A percentile compares a stretch with the other conserved stretches of the same genome.
These are phyloP conservation scores for Allium sativum DNA, from an alignment of 106 monocot species.

Conservation along the genomic window DNA sequence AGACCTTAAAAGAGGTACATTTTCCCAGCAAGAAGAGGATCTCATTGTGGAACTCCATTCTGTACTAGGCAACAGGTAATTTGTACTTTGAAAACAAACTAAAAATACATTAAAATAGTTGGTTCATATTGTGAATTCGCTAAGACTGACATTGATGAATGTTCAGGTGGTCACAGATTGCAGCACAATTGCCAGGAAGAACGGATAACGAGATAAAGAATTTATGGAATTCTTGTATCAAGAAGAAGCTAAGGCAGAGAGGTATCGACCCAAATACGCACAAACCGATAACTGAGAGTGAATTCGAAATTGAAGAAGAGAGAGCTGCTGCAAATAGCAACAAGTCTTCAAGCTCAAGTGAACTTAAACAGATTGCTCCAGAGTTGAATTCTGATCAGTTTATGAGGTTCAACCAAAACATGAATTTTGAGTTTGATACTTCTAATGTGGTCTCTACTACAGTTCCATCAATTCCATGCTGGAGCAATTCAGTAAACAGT, in stretches of 20 bases:
- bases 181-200: slow-evolving; percentile 69
- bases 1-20: slow-evolving; percentile 76
- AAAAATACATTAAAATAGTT: not conserved
- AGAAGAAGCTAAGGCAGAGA: slow-evolving; percentile 84
- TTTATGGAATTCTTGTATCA: slow-evolving; percentile 91
- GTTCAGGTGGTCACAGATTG: slow-evolving; percentile 92
- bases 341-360: not conserved
- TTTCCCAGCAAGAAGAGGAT: slow-evolving; percentile 79
- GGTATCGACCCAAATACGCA: slow-evolving; percentile 86
- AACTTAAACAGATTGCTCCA: not conserved
- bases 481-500: not conserved
- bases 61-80: slow-evolving; percentile 66
- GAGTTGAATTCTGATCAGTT: slow-evolving; percentile 19
- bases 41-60: slow-evolving; percentile 77
- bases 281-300: slow-evolving; percentile 28
- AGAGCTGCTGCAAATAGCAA: slow-evolving; percentile 4
- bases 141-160: not conserved
- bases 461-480: slow-evolving; percentile 10
- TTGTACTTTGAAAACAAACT: not conserved
- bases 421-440: slow-evolving; percentile 24
- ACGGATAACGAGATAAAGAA: slow-evolving; percentile 98
- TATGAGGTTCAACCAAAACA: slow-evolving; percentile 38
- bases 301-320: slow-evolving; percentile 10
- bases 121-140: too few species aligned
- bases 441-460: slow-evolving; percentile 1